Evolutionary conservation across 768 basidiomycete species (phyloP), one percentile per base, ranked within the genome.

Genomic region (Mycena vitilis): DNA sequence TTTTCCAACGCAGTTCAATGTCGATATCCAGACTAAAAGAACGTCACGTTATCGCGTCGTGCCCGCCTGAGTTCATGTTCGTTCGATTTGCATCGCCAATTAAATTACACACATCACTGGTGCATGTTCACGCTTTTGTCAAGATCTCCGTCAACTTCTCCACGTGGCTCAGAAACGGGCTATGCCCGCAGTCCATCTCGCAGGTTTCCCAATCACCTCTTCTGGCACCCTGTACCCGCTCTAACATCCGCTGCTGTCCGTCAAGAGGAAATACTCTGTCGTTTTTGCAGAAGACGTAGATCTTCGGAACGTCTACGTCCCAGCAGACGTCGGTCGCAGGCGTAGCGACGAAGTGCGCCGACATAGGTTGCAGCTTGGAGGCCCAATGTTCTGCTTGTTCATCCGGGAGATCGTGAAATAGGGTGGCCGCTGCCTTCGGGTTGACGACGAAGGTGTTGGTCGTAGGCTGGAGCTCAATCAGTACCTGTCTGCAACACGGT

Each of bases 81-180:
- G 30, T 30, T 30, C 30, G 30, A 30, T 30, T 30, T 30, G 30
- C 3, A 30, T 30, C 5, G 30, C 30, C 30, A 30, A 30, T 30
- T 30, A 30, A 30, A 30, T 30, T 30, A 30, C 30, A 30, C 5
- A 30, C 30, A 30, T 2, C 48, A 2, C 15, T 45, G 16, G 6
- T 45, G 18, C 16, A 45, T 45, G 13, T 22, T 13, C 9, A 48
- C 2, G 47, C 20, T 22, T 48, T 48, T 22, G 20, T 22, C 10
- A 55, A n/a, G n/a, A 55, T 55, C 30, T 40, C 20, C n/a, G 15
- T 30, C 54, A 55, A 23, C 36, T 55, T 37, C 13, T 55, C 54
- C 11, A 55, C 54, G 22, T 55, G 54, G 37, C 54, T 55, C 54
- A 55, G 30, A 55, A 38, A 38, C 54, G 54, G 18, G 13, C 52